Evolutionary conservation across 176 grass and related monocot genomes (phyloP), one percentile per base, ranked within the genome.

Genomic region (Oryza brachyantha): DNA sequence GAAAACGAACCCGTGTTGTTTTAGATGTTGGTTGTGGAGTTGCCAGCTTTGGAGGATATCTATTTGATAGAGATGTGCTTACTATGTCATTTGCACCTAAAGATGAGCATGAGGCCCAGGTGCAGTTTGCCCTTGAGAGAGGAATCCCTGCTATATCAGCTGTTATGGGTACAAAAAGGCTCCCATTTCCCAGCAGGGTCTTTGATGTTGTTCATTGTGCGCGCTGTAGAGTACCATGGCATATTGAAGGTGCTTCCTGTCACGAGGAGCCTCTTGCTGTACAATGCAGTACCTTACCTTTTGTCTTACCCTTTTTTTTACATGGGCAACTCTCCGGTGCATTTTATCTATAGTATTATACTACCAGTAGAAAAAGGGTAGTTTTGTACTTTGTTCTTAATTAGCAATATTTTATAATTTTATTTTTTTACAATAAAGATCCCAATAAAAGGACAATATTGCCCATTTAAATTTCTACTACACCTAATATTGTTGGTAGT

Each of bases 161-260:
- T 57, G 91, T 97, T 63, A 97, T 97, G 91, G 94, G 94, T 38
- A 97, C 94, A 2, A 87, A 91, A 77, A 97, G 91, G 54, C 94
- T 97, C 78, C 94, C 94, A 68, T 91, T 91, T 55, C 88, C 94
- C 17, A 70, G 91, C 34, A 79, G 72, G 61, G 88, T 97, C 77
- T 97, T 97, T 83, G 94, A 97, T 88, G 86, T 75, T 77, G 62
- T 97, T 36, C 94, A 97, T 24, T 97, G 94, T 78, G 94, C 94
- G 22, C 86, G 94, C 31, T 93, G 94, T 61, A 83, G 94, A 50
- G 94, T 97, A 65, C 94, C 94, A 61, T 97, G 94, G 91, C 94
- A 97, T 76, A 91, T 93, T 41, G 94, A 97, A 93, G 94, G 94
- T 97, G 17, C 62, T 66, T 78, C 42, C 21, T 38, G 40, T 75